Base-by-base conservation (phyloP, 306 rosid species). In the Potentilla sterilis region DNA sequence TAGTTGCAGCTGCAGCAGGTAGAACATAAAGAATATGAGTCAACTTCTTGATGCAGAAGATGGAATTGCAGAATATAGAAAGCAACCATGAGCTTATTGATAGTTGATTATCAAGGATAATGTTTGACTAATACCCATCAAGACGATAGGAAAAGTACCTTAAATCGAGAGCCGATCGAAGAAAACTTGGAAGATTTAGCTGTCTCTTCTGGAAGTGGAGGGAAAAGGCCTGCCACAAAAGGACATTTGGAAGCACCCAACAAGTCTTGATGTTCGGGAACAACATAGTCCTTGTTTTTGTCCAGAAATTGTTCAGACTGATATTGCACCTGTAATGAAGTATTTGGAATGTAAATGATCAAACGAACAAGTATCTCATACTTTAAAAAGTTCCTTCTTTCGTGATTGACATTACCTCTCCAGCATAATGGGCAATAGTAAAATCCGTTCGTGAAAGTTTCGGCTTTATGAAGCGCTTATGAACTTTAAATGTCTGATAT, bases 251-350 rank as follows among this genome's bases (percentile, higher is more conserved):
- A 96, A 81, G 84, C 88, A 79, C 87, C 64, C 84, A 96, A 85
- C 82, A 96, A 82, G 81, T 96, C 99, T 88, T 96, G 99, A 87
- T 96, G 85, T 88, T 96, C 99, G 55, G 93, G 89, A 83, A 96
- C 99, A 79, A 92, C 96, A 62, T 92, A 92, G 83, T 96, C 99
- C 90, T 96, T 96, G 92, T 96, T 96, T 88, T 96, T 96, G 89
- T 96, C 99, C 85, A 96, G 87, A 88, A 96, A 96, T 38, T 86
- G 98, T 34, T 89, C 96, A 73, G 99, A 96, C 85, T 89, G 98
- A 83, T 96, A 96, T 3, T 77, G 83, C 73, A 96, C 99, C 99
- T 96, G 91, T 67, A 75, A 72, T 54, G 55, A 79, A 84, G 78
- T 77, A 76, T 80, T 78, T 67, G 49, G 69, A 77, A 69, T 70